Base-by-base conservation (phyloP, 768 basidiomycete genomes). In the Kwoniella europaea region DNA sequence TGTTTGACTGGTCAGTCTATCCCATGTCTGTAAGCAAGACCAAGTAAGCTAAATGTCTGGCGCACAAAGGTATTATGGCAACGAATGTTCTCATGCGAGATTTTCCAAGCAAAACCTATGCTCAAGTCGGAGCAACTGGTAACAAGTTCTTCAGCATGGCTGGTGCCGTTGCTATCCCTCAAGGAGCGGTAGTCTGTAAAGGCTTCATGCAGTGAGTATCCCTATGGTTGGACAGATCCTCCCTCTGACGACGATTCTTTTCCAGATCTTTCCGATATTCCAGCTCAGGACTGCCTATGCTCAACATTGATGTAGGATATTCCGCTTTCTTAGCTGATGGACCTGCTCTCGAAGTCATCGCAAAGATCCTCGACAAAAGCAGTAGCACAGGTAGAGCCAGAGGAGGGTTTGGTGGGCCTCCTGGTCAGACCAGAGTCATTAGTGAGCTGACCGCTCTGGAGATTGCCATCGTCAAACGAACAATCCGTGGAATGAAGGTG, bases 1-100 rank as follows among this genome's bases (percentile, higher is more conserved):
- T 75, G 73, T 54, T 54, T 78, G 66, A 80, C 79, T 2, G 79
- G 79, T 80, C 18, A 73, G 75, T 46, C 24, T 15, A 7, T n/a
- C 22, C 0, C 6, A 7, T 10, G n/a, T 20, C 24, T 6, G 15
- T 22, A 53, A 4, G 27, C 3, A 12, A 12, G 9, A 15, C 20
- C 43, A 46, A 13, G 10, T 3, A 16, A 54, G 56, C 63, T 63
- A 27, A 63, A 7, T 29, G 18, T 20, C 35, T 42, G 9, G 52
- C 12, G 9, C 54, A n/a, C 22, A 9, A 57, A 80, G 79, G 71
- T 29, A 53, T 83, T 59, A 82, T 82, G 81, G 80, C 81, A 4
- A 74, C 81, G 53, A 84, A 84, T 65, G 80, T 83, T 13, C 77
- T 84, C n/a, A 70, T 84, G 43, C 76, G 82, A n/a, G 78, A 80